Evolutionary conservation across 306 rosid genomes (phyloP).

Genomic region (Corylus heterophylla): DNA sequence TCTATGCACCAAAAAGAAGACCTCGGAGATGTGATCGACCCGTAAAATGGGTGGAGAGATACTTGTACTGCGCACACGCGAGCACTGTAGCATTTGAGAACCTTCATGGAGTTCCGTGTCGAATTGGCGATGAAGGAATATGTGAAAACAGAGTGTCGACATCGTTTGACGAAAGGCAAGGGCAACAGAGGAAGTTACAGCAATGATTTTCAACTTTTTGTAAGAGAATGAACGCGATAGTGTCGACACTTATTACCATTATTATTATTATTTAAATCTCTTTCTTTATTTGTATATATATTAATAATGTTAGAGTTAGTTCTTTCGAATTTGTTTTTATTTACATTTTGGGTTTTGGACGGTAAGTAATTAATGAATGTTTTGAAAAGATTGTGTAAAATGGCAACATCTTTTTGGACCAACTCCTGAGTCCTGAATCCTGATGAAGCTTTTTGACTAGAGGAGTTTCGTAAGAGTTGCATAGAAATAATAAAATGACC

Average conservation of each 20-base stretch:
- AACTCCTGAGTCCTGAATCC: too few species aligned
- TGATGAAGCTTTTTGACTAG: too few species aligned
- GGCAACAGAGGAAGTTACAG: neutral
- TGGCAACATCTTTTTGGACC: too few species aligned
- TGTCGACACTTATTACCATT: conserved; percentile 69
- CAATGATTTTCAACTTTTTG: conserved; percentile 20
- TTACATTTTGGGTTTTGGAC: too few species aligned
- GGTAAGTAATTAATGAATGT: too few species aligned
- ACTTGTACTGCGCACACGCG: neutral
- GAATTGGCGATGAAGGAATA: neutral
- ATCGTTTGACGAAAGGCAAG: conserved; percentile 23
- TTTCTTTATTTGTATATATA: neutral
- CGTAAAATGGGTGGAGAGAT: neutral
- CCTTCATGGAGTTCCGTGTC: neutral
- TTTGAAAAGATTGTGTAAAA: neutral
- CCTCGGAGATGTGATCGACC: too few species aligned
- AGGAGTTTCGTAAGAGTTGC: too few species aligned
- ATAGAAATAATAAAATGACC: too few species aligned
- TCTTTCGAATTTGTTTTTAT: too few species aligned
- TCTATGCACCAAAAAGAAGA: neutral
- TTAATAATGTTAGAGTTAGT: neutral
- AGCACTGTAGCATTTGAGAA: neutral
- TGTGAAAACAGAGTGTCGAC: conserved; percentile 62
- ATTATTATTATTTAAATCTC: neutral
- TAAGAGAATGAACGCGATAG: conserved; percentile 29